Percentiles rank a stretch among this genome's conserved stretches.
Conservation (phyloP, 768 basidiomycete species). For the Dioszegia aurantiaca region DNA sequence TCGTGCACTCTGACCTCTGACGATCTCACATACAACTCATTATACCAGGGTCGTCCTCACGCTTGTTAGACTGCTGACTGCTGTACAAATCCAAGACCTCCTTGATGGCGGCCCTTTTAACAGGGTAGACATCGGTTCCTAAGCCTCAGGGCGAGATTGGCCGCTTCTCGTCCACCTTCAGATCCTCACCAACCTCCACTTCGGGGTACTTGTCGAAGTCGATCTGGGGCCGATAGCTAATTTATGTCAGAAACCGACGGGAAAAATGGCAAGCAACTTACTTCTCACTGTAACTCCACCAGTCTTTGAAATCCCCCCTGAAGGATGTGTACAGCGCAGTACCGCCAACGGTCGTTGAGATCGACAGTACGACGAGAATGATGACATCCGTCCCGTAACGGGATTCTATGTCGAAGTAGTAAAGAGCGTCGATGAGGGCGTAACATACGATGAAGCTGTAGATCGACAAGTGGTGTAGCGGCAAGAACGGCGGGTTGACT, state of each 20-base stretch:
- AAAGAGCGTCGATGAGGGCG: background rate
- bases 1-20: too few relatives aligned
- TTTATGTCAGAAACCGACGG: background rate
- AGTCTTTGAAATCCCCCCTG: constrained; percentile 2
- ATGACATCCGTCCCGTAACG: background rate
- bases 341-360: background rate
- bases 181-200: background rate
- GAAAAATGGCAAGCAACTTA: background rate
- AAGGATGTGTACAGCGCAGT: background rate
- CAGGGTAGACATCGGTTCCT: too few relatives aligned
- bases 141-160: constrained; percentile 8
- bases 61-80: too few relatives aligned
- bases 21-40: too few relatives aligned
- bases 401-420: background rate
- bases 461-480: background rate
- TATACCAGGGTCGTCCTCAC: too few relatives aligned
- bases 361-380: background rate
- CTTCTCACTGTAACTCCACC: constrained; percentile 12
- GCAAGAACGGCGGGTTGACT: background rate
- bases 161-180: constrained; percentile 2
- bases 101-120: too few relatives aligned
- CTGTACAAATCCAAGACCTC: too few relatives aligned
- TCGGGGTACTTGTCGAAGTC: background rate
- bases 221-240: constrained; percentile 8
- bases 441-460: background rate